A percentile compares a stretch with the other conserved stretches of the same genome.
phyloP scores from a whole-genome alignment of 208 protist genomes.

The Leishmania mexicana region DNA sequence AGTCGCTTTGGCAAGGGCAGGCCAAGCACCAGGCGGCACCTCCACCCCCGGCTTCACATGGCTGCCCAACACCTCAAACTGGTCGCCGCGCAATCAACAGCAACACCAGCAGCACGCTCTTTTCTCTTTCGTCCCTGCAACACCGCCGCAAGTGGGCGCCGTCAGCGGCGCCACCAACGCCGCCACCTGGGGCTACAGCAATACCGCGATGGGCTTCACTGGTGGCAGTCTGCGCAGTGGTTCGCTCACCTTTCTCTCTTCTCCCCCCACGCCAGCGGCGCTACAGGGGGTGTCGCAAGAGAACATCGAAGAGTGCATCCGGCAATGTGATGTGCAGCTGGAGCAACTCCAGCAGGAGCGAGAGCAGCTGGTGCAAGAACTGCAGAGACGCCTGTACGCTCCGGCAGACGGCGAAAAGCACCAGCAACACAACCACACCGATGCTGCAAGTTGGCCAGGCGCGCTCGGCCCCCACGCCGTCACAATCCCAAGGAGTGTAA shows the following conservation, averaged over 20 bases:
- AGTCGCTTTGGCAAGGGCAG: not conserved
- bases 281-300: conserved; percentile 12
- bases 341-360: conserved; percentile 23
- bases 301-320: conserved; percentile 15
- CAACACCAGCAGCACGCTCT: conserved; percentile 6
- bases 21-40: not conserved
- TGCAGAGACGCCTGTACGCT: conserved; percentile 15
- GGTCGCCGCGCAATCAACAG: conserved; percentile 13
- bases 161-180: not conserved
- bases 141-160: not conserved
- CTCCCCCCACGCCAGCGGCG: not conserved
- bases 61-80: conserved; percentile 27
- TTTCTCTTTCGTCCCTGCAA: not conserved
- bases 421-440: not conserved
- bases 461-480: not conserved
- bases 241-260: not conserved
- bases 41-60: conserved; percentile 10
- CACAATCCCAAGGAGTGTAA: not conserved
- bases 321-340: conserved; percentile 25
- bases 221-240: not conserved
- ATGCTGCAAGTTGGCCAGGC: conserved; percentile 15
- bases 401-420: not conserved
- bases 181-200: not conserved
- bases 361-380: conserved; percentile 22
- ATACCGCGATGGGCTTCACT: not conserved